A percentile compares a stretch with the other conserved stretches of the same genome.
These are phyloP conservation scores for Ormosia semicastrata DNA, from an alignment of 306 rosid species.

Conservation along the genomic window DNA sequence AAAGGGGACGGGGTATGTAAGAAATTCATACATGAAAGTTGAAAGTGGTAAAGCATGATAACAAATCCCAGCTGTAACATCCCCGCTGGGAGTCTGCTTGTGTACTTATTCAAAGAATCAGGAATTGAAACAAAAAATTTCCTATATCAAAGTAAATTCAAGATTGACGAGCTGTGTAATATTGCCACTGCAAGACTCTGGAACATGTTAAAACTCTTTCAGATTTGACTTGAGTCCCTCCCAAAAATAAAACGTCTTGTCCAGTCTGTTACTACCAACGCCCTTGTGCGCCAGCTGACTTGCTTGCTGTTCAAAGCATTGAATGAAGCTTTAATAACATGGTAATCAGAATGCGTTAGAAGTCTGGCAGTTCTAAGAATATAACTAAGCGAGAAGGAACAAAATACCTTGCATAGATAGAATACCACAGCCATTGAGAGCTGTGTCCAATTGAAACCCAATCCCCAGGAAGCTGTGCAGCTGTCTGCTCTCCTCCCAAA, in stretches of 20 bases:
- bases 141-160: constrained; percentile 9
- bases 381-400: neutral
- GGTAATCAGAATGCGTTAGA: neutral
- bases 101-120: constrained; percentile 37
- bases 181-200: constrained; percentile 2
- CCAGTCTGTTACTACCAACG: constrained; percentile 87
- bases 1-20: neutral
- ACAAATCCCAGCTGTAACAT: constrained; percentile 11
- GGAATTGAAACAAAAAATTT: constrained; percentile 10
- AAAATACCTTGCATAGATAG: constrained; percentile 83
- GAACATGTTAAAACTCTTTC: constrained; percentile 19
- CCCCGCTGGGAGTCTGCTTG: constrained; percentile 11
- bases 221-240: constrained; percentile 87
- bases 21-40: constrained; percentile 6
- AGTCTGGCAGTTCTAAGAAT: neutral
- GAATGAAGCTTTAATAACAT: constrained; percentile 10
- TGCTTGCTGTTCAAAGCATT: constrained; percentile 69
- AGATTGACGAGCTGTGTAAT: neutral
- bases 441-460: constrained; percentile 95
- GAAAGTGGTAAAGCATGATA: constrained; percentile 1
- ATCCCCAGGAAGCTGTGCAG: constrained; percentile 97
- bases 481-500: constrained; percentile 94
- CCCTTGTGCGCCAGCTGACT: constrained; percentile 97
- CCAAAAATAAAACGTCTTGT: constrained; percentile 76
- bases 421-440: constrained; percentile 96